Conservation (phyloP, 73 alveolate species). For the Blepharisma japonicum region DNA sequence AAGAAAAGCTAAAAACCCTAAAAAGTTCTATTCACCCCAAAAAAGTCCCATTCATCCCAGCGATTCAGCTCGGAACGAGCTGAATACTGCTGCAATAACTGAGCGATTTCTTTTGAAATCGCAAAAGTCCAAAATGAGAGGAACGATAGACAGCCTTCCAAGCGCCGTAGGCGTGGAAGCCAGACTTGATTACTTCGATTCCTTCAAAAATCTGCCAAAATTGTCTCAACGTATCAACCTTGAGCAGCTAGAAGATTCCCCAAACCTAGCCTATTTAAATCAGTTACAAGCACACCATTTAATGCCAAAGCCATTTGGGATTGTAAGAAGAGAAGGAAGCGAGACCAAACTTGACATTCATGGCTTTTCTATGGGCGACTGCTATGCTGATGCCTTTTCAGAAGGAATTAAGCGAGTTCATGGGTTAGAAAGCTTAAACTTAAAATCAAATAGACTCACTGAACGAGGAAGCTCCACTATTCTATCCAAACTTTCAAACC, state of each 20-base stretch:
- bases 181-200: background rate
- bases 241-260: background rate
- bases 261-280: background rate
- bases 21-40: background rate
- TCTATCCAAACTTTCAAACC: background rate
- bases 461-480: background rate
- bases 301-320: background rate
- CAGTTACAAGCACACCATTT: background rate
- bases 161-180: background rate
- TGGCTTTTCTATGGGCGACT: constrained; percentile 4
- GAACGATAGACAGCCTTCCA: background rate
- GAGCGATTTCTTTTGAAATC: background rate
- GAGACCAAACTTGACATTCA: background rate
- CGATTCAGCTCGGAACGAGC: background rate
- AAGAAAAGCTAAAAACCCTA: background rate
- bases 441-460: background rate
- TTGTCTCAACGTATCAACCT: background rate
- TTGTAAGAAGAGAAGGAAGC: background rate
- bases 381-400: background rate
- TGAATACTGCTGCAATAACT: background rate
- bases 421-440: background rate
- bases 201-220: background rate
- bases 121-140: background rate
- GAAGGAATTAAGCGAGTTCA: background rate
- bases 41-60: background rate